Evolutionary conservation across 2,329 filamentous ascomycete species (phyloP).

Genomic region (Tolypocladium endophyticum): DNA sequence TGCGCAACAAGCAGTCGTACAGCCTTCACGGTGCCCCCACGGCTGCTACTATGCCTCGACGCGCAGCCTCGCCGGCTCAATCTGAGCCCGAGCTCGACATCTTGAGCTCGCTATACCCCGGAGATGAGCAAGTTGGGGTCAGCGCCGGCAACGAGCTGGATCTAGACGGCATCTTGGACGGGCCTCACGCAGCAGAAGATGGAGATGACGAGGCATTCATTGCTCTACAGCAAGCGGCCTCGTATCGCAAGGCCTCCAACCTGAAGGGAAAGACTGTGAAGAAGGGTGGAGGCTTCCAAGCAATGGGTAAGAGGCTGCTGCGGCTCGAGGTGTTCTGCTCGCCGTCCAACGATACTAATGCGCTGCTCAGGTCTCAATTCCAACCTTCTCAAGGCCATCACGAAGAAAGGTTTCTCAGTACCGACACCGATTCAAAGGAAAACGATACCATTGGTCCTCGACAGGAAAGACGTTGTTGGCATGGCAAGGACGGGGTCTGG

Average conservation of each 20-base stretch:
- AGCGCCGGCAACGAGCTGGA: conserved; percentile 40
- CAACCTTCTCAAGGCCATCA: conserved; percentile 79
- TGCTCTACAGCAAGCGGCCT: conserved; percentile 73
- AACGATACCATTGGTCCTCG: conserved; percentile 83
- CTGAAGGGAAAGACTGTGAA: conserved; percentile 78
- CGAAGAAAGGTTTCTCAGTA: conserved; percentile 87
- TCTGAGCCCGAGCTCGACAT: conserved; percentile 94
- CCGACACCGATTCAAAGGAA: conserved; percentile 97
- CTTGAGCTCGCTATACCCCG: conserved; percentile 62
- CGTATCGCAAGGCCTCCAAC: conserved; percentile 76
- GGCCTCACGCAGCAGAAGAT: conserved; percentile 30
- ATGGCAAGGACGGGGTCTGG: conserved; percentile 99
- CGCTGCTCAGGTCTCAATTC: conserved; percentile 56
- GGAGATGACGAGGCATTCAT: conserved; percentile 84
- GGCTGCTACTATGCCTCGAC: conserved; percentile 59
- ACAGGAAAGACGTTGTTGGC: conserved; percentile 90
- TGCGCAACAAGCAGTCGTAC: neutral
- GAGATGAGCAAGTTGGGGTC: conserved; percentile 39
- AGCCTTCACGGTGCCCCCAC: conserved; percentile 56
- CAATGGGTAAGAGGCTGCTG: conserved; percentile 55
- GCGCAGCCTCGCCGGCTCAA: conserved; percentile 66
- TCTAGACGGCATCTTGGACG: conserved; percentile 51
- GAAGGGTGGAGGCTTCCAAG: conserved; percentile 94
- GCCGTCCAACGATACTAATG: neutral
- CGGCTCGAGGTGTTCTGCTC: neutral